Conservation (phyloP, 139 green algal genomes). For the Micractinium sp. region DNA sequence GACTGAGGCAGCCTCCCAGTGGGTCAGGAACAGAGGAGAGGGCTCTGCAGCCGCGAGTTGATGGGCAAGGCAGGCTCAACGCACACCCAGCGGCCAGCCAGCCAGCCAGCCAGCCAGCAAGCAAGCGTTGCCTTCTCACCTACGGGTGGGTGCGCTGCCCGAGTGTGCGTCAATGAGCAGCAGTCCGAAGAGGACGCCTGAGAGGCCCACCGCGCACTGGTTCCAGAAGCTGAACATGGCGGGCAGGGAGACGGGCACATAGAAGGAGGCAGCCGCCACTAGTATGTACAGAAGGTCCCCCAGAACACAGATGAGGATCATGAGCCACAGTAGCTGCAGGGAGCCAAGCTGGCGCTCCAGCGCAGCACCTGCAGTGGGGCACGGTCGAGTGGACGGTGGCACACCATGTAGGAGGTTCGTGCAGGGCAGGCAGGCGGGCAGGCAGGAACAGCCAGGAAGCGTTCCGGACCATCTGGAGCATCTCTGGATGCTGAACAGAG, state of each 20-base stretch:
- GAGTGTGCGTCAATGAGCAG: slow-evolving; percentile 67
- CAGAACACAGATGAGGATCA: slow-evolving; percentile 51
- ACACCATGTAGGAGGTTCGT: not conserved
- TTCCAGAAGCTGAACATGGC: slow-evolving; percentile 7
- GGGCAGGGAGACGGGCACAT: not conserved
- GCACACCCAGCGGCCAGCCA: not conserved
- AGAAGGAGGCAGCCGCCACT: not conserved
- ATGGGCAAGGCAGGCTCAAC: too few species aligned
- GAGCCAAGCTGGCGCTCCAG: slow-evolving; percentile 63
- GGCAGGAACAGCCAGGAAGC: too few species aligned
- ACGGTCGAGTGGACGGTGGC: not conserved
- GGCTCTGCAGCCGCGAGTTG: too few species aligned
- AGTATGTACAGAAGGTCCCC: not conserved
- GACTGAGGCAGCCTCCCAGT: too few species aligned
- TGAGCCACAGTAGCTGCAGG: slow-evolving; percentile 52
- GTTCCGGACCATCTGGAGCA: too few species aligned
- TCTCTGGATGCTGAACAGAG: too few species aligned
- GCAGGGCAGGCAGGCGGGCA: not conserved
- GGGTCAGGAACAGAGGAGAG: too few species aligned
- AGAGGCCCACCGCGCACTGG: slow-evolving; percentile 77
- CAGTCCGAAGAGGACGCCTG: slow-evolving; percentile 78
- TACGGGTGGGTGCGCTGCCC: slow-evolving; percentile 3
- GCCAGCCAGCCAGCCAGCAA: not conserved
- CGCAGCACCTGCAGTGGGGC: not conserved
- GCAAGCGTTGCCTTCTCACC: not conserved